phyloP scores from a whole-genome alignment of 169 alveolate species.

The Perkinsus chesapeaki region DNA sequence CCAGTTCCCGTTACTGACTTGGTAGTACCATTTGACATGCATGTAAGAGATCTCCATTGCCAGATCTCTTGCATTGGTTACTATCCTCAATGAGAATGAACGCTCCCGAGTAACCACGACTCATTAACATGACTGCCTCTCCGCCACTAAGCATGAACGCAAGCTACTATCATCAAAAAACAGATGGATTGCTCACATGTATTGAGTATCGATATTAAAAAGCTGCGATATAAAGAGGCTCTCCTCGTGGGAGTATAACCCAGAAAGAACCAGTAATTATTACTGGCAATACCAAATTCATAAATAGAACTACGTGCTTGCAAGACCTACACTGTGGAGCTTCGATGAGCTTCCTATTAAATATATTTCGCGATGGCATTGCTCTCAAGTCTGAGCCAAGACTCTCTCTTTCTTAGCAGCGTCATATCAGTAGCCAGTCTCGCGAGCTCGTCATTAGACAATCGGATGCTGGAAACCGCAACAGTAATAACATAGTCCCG shows the following conservation, averaged over 20 bases:
- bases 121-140: too few species aligned
- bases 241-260: neutral
- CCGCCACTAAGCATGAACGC: too few species aligned
- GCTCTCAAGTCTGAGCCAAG: neutral
- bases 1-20: too few species aligned
- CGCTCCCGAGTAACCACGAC: too few species aligned
- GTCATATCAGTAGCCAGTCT: neutral
- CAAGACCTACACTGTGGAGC: neutral
- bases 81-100: too few species aligned
- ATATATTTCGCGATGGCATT: neutral
- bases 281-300: neutral
- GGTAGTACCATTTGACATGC: too few species aligned
- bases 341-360: neutral
- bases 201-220: neutral
- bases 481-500: neutral
- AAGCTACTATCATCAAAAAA: too few species aligned
- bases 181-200: neutral
- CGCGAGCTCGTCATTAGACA: neutral
- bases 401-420: neutral
- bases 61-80: too few species aligned
- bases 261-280: neutral
- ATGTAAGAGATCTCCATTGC: too few species aligned
- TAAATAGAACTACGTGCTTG: neutral
- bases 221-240: neutral
- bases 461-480: neutral